Evolutionary conservation across 2,329 filamentous ascomycete species (phyloP), one percentile per base, ranked within the genome.

Genomic region (Dichotomopilus funicola): DNA sequence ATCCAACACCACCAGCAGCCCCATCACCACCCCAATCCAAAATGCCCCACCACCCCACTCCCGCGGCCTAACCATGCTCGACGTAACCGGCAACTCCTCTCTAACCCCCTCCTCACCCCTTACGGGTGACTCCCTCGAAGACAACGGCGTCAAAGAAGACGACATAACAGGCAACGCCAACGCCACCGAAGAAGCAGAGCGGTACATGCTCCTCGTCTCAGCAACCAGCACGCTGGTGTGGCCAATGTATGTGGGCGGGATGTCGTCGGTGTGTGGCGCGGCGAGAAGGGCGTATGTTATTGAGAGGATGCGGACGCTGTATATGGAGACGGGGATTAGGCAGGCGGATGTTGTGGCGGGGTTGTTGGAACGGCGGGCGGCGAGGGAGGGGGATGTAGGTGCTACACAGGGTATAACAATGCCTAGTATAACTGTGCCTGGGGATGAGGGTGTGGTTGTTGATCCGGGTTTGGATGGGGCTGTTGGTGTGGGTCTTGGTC

Each of bases 191-290:
- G 70, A 72, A 43, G 72, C 73, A 0, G 71, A 72, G 55, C 69
- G 75, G 31, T 76, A 77, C 63, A 73, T 79, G 72, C 73, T 75
- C 4, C 67, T 79, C 6, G 75, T 73, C 0, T 76, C 75, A 7
- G 72, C 75, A 1, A 75, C 75, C 31, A 75, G 77, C 59, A 73
- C 74, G 12, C 70, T 78, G 7, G 72, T 79, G 41, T 78, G 75
- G 76, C 77, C 77, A 4, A 68, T 79, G 3, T 79, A 77, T 54
- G 71, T 74, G 9, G 70, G 76, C 6, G 77, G 76, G 52, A 72
- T 76, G 64, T 77, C 75, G 19, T 74, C 75, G 0, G 72, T 71
- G 3, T 78, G 75, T 56, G 70, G 71, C 1, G 59, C 64, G 3
- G 67, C 71, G 48, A 72, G 72, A 61, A 73, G 72, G 48, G 64